Percentiles rank a stretch among this genome's conserved stretches.
phyloP scores from a whole-genome alignment of 305 asterid genomes.

The Fraxinus xanthoxyloides region DNA sequence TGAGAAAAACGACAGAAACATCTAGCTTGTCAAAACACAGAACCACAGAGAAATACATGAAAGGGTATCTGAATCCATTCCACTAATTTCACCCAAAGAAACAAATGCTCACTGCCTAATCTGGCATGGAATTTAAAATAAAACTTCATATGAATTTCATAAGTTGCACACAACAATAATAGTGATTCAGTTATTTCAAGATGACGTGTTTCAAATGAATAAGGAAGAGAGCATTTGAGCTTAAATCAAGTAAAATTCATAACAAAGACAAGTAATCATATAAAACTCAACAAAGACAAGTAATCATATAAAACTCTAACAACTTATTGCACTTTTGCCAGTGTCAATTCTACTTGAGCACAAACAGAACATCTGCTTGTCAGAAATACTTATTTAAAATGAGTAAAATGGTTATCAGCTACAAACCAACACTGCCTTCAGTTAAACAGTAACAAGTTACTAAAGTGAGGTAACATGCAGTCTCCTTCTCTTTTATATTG shows the following conservation, averaged over 20 bases:
- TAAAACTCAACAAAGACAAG: constrained; percentile 8
- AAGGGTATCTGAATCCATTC: background rate
- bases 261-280: constrained; percentile 14
- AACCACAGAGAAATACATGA: background rate
- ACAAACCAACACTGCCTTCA: constrained; percentile 11
- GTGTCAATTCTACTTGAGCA: background rate
- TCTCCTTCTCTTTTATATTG: constrained; percentile 3
- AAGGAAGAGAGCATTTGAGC: constrained; percentile 1
- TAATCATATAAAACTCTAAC: background rate
- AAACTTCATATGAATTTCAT: background rate
- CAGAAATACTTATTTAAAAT: constrained; percentile 6
- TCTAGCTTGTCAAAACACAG: constrained; percentile 15
- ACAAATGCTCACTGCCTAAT: background rate
- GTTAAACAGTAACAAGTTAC: constrained; percentile 7
- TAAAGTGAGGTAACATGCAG: constrained; percentile 12
- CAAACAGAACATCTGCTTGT: background rate
- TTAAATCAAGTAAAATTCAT: constrained; percentile 8
- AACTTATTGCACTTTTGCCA: background rate
- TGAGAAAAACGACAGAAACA: constrained; percentile 19
- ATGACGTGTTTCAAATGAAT: constrained; percentile 3
- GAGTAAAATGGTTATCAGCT: background rate
- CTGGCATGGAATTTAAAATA: constrained; percentile 8
- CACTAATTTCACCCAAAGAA: constrained; percentile 9
- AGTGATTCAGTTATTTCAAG: constrained; percentile 7
- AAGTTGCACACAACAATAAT: constrained; percentile 6